phyloP scores from a whole-genome alignment of 192 early-diverging fungal genomes.

The Spizellomyces sp. region DNA sequence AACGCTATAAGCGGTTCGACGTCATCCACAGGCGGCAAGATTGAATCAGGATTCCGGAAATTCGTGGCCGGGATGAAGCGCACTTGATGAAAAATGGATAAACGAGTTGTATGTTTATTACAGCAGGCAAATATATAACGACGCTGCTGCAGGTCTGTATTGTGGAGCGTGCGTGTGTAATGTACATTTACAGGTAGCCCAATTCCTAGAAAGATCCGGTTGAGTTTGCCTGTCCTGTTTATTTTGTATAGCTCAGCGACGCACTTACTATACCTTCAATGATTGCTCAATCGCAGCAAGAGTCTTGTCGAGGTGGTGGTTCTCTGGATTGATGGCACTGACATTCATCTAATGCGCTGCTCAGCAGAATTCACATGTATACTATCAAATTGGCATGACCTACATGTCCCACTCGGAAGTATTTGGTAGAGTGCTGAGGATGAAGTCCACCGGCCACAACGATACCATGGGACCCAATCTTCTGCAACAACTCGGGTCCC shows the following conservation, averaged over 20 bases:
- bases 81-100: neutral
- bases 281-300: constrained; percentile 42
- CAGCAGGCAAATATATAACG: too few species aligned
- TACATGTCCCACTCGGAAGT: constrained; percentile 89
- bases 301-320: constrained; percentile 48
- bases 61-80: constrained; percentile 33
- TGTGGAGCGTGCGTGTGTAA: too few species aligned
- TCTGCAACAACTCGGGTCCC: constrained; percentile 74
- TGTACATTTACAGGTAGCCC: neutral
- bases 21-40: constrained; percentile 20
- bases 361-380: neutral
- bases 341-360: constrained; percentile 46
- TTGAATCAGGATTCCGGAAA: constrained; percentile 30
- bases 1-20: neutral
- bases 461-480: constrained; percentile 77
- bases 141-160: too few species aligned
- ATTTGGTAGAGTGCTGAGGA: constrained; percentile 75
- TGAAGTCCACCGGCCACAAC: constrained; percentile 93
- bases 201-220: neutral
- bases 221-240: neutral
- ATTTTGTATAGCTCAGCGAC: too few species aligned
- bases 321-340: constrained; percentile 37
- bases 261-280: constrained; percentile 31
- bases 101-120: neutral
- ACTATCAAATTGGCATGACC: neutral